Conservation (phyloP, 1,139 yeast species). For the Eremothecium sinecaudum region DNA sequence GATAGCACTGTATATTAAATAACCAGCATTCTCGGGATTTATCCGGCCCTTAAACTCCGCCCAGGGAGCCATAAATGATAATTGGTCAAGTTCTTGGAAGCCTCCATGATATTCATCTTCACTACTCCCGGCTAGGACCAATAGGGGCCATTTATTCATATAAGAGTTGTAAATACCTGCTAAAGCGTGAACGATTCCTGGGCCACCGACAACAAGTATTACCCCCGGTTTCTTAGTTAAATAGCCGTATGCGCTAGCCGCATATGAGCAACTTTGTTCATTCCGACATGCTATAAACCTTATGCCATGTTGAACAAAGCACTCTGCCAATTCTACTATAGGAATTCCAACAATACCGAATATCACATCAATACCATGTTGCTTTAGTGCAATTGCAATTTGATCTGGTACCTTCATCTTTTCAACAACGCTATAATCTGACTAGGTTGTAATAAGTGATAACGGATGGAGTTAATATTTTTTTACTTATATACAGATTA, state of each 20-base stretch:
- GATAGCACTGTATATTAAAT: slow-evolving; percentile 41
- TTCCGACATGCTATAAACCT: slow-evolving; percentile 50
- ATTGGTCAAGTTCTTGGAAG: slow-evolving; percentile 58
- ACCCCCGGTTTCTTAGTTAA: slow-evolving; percentile 55
- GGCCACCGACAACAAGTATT: slow-evolving; percentile 59
- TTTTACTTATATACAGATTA: no score
- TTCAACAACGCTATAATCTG: background rate
- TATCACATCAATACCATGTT: slow-evolving; percentile 43
- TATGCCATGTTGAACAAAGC: slow-evolving; percentile 43
- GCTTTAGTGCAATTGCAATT: slow-evolving; percentile 39
- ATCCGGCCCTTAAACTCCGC: slow-evolving; percentile 46
- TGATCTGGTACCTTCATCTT: slow-evolving; percentile 26
- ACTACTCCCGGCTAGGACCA: slow-evolving; percentile 52
- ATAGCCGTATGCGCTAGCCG: slow-evolving; percentile 59
- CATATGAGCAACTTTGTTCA: slow-evolving; percentile 63
- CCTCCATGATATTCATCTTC: slow-evolving; percentile 47
- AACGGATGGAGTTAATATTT: no score
- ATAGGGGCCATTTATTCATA: slow-evolving; percentile 49
- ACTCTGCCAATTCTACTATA: slow-evolving; percentile 54
- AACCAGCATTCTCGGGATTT: slow-evolving; percentile 32
- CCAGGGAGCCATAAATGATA: slow-evolving; percentile 37
- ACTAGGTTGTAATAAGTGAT: background rate
- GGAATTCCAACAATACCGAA: slow-evolving; percentile 68
- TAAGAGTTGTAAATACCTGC: slow-evolving; percentile 55
- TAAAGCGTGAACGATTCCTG: slow-evolving; percentile 55